phyloP scores from a whole-genome alignment of 768 basidiomycete genomes.

The Ramaria sp. region DNA sequence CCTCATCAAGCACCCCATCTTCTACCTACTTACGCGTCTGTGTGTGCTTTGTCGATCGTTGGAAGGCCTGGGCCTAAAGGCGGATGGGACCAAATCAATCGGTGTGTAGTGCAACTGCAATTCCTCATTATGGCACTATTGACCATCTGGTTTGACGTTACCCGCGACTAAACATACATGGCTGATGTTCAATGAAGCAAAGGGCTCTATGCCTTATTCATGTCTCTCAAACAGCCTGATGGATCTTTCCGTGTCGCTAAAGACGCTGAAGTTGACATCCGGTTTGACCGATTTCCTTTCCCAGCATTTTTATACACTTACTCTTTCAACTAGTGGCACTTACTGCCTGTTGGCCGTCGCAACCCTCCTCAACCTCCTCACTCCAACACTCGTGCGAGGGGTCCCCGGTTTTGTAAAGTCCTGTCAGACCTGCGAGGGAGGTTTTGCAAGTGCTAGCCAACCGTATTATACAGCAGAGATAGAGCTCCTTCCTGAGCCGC shows the following conservation, averaged over 20 bases:
- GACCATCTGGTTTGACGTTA: background rate
- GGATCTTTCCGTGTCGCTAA: conserved; percentile 87
- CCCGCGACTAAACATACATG: background rate
- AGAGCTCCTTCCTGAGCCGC: conserved; percentile 22
- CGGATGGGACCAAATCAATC: conserved; percentile 82
- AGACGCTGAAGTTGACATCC: conserved; percentile 88
- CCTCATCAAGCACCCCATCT: conserved; percentile 83
- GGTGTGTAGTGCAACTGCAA: conserved; percentile 33
- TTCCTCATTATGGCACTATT: background rate
- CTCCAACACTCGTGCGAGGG: conserved; percentile 73
- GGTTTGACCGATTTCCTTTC: conserved; percentile 31
- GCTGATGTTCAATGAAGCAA: conserved; percentile 29
- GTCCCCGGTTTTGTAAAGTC: conserved; percentile 73
- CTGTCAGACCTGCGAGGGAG: conserved; percentile 97
- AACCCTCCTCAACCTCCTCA: conserved; percentile 73
- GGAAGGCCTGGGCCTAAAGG: conserved; percentile 62
- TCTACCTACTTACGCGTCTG: conserved; percentile 80
- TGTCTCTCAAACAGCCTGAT: conserved; percentile 85
- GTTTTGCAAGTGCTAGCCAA: conserved; percentile 74
- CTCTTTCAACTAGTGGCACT: conserved; percentile 50
- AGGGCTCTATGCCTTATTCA: conserved; percentile 79
- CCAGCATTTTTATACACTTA: background rate
- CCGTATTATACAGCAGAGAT: conserved; percentile 39
- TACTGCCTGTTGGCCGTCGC: conserved; percentile 87
- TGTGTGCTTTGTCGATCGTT: conserved; percentile 75